Percentiles rank a stretch among this genome's conserved stretches.
Evolutionary conservation across 192 early-diverging fungal genomes (phyloP).

Genomic region (Umbelopsis sp.): DNA sequence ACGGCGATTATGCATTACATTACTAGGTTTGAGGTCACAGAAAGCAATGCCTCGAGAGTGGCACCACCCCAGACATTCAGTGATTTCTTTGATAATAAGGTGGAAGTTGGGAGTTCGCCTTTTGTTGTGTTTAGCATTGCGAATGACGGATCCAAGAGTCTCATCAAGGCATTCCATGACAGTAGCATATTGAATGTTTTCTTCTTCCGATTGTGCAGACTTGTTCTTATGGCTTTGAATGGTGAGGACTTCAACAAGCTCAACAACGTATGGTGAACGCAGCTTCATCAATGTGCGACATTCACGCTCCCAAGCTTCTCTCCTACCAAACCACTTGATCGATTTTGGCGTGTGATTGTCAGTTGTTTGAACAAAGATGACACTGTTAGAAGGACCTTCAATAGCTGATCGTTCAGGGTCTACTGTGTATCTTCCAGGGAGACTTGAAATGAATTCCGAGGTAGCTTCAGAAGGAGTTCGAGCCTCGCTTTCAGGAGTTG

Average conservation of each 20-base stretch:
- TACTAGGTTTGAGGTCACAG: constrained; percentile 57
- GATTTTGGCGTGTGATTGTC: constrained; percentile 13
- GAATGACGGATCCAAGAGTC: constrained; percentile 41
- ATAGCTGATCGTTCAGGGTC: constrained; percentile 39
- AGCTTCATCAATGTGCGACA: constrained; percentile 45
- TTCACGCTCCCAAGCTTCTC: constrained; percentile 58
- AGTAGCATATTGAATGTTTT: constrained; percentile 35
- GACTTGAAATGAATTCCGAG: constrained; percentile 29
- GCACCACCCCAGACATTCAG: constrained; percentile 45
- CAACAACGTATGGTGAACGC: constrained; percentile 41
- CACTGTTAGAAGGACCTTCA: constrained; percentile 44
- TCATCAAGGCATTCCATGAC: constrained; percentile 54
- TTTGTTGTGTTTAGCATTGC: constrained; percentile 32
- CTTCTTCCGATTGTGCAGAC: constrained; percentile 3
- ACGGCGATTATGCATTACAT: constrained; percentile 48
- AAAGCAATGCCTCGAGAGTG: constrained; percentile 49
- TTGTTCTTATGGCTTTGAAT: constrained; percentile 42
- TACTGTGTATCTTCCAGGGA: constrained; percentile 46
- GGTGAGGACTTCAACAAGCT: constrained; percentile 52
- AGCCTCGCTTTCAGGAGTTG: background rate
- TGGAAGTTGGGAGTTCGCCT: constrained; percentile 8
- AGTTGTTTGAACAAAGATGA: constrained; percentile 44
- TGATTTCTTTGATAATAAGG: constrained; percentile 42
- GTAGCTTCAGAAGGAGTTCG: constrained; percentile 21
- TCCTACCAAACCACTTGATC: constrained; percentile 50